phyloP scores from a whole-genome alignment of 768 basidiomycete genomes.

The Wakefieldia striispora region DNA sequence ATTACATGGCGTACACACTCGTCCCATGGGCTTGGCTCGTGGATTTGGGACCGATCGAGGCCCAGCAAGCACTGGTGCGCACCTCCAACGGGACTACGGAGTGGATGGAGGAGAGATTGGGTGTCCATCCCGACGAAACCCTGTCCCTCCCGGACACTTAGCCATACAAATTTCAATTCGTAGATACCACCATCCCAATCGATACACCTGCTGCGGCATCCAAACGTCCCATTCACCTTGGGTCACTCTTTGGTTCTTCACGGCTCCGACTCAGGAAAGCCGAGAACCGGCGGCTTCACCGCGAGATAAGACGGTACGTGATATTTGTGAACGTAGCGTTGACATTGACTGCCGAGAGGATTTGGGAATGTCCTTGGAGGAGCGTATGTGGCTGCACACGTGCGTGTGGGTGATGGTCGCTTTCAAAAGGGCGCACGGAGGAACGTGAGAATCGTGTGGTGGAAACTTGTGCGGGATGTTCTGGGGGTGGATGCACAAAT shows the following conservation, averaged over 20 bases:
- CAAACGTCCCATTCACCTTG: constrained; percentile 62
- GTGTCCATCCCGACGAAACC: constrained; percentile 39
- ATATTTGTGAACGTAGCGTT: constrained; percentile 51
- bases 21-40: constrained; percentile 75
- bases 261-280: constrained; percentile 52
- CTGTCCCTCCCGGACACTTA: constrained; percentile 49
- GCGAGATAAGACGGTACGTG: constrained; percentile 62
- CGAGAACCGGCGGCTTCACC: constrained; percentile 37
- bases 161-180: constrained; percentile 50
- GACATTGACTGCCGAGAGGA: constrained; percentile 39
- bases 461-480: too few species aligned
- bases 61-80: constrained; percentile 43
- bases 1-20: too few species aligned
- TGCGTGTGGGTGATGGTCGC: constrained; percentile 66
- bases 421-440: constrained; percentile 44
- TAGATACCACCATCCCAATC: constrained; percentile 6
- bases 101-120: constrained; percentile 18
- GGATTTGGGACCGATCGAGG: constrained; percentile 42
- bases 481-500: constrained; percentile 17
- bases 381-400: constrained; percentile 59
- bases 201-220: constrained; percentile 8
- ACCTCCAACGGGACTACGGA: constrained; percentile 48
- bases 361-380: constrained; percentile 43
- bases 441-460: constrained; percentile 31
- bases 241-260: constrained; percentile 75